Percentiles rank a stretch among this genome's conserved stretches.
Evolutionary conservation across 345 rosid species (phyloP).

Genomic region (Draba incana): DNA sequence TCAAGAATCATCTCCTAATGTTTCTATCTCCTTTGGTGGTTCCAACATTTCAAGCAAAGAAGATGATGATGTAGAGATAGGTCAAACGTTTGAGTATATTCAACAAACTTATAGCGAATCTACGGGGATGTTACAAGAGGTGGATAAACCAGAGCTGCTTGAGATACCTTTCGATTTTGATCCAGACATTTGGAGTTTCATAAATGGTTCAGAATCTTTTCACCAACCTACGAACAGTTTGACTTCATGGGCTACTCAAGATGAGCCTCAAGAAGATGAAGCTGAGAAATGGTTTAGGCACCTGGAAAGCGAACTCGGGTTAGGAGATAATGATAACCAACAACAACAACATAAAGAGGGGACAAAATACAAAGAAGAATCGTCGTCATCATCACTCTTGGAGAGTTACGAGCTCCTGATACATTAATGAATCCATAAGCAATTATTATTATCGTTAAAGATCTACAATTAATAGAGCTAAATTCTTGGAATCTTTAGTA

Average conservation of each 20-base stretch:
- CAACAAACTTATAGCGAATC: slow-evolving; percentile 31
- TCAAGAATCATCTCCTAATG: slow-evolving; percentile 39
- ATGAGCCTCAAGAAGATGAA: slow-evolving; percentile 46
- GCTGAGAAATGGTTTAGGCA: slow-evolving; percentile 57
- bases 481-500: too few relatives aligned
- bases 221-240: too few relatives aligned
- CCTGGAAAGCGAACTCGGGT: slow-evolving; percentile 69
- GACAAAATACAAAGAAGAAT: slow-evolving; percentile 15
- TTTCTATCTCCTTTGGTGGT: slow-evolving; percentile 44
- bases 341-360: slow-evolving; percentile 24
- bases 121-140: slow-evolving; percentile 50
- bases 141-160: slow-evolving; percentile 55
- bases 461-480: too few relatives aligned
- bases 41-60: slow-evolving; percentile 37
- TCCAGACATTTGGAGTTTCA: slow-evolving; percentile 71
- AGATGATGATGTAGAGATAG: slow-evolving; percentile 26
- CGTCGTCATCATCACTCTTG: slow-evolving; percentile 37
- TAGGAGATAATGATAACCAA: slow-evolving; percentile 51
- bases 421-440: slow-evolving; percentile 22
- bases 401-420: slow-evolving; percentile 37
- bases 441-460: too few relatives aligned
- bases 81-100: slow-evolving; percentile 19
- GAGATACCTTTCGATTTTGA: slow-evolving; percentile 61
- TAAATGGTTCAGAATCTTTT: slow-evolving; percentile 50
- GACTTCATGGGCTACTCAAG: too few relatives aligned